Conservation (phyloP, 2,329 filamentous ascomycete species). For the Diplodia corticola region DNA sequence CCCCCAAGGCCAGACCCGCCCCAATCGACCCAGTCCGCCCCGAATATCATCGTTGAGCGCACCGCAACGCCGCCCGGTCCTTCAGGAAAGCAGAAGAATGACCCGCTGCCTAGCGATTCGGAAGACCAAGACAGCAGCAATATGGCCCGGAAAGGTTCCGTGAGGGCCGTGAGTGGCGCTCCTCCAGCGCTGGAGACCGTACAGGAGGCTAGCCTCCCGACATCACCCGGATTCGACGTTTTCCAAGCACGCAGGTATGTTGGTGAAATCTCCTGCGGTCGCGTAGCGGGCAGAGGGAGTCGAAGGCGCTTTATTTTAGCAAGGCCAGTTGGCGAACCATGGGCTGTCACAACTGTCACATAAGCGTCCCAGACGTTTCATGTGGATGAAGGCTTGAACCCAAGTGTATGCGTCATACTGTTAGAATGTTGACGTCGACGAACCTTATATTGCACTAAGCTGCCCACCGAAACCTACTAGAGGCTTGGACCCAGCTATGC, state of each 20-base stretch:
- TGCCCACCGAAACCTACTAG: neutral
- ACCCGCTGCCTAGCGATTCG: slow-evolving; percentile 32
- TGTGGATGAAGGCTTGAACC: neutral
- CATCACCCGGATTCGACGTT: slow-evolving; percentile 59
- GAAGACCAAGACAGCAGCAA: slow-evolving; percentile 39
- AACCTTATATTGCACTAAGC: neutral
- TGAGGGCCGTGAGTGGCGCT: slow-evolving; percentile 57
- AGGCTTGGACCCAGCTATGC: neutral
- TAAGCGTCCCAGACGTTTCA: neutral
- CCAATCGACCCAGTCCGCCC: slow-evolving; percentile 33
- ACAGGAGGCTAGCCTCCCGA: slow-evolving; percentile 77
- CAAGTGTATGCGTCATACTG: slow-evolving; percentile 28
- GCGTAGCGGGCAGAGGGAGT: neutral
- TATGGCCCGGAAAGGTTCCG: slow-evolving; percentile 38
- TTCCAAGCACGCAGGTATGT: slow-evolving; percentile 30
- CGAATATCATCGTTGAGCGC: slow-evolving; percentile 48
- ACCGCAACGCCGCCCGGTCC: slow-evolving; percentile 22
- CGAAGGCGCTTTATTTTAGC: neutral
- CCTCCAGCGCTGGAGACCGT: slow-evolving; percentile 80
- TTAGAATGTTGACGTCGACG: slow-evolving; percentile 36
- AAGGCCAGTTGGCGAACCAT: neutral
- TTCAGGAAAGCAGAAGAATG: slow-evolving; percentile 37
- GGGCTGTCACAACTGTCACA: neutral
- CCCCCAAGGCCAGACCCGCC: slow-evolving; percentile 12
- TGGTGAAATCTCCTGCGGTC: neutral